Percentiles rank a stretch among this genome's conserved stretches.
Conservation (phyloP, 1,139 yeast species). For the Nakaseomyces delphensis region DNA sequence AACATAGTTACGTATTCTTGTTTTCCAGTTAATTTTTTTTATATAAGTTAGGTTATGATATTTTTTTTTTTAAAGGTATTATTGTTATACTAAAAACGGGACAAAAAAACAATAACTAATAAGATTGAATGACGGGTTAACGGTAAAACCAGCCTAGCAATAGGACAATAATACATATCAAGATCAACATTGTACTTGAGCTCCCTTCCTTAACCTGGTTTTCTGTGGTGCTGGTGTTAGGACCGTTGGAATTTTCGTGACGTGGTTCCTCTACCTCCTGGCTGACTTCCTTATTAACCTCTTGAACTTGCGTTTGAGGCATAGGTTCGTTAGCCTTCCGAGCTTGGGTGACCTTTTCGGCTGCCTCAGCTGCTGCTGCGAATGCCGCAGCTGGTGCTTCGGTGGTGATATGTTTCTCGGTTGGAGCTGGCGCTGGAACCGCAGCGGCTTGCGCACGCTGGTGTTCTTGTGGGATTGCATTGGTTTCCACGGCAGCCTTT, state of each 20-base stretch:
- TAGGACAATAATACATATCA: constrained; percentile 49
- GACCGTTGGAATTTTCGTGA: neutral
- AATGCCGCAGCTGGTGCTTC: constrained; percentile 5
- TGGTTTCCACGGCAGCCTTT: constrained; percentile 6
- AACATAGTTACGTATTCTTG: neutral
- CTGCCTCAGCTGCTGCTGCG: constrained; percentile 1
- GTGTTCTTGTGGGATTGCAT: neutral
- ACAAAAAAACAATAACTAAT: neutral
- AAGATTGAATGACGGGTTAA: constrained; percentile 22
- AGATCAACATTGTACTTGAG: constrained; percentile 35
- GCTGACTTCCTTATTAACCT: neutral
- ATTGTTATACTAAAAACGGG: neutral
- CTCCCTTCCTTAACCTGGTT: constrained; percentile 33
- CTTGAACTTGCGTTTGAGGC: neutral
- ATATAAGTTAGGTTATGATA: too few relatives aligned
- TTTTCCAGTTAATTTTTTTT: too few relatives aligned
- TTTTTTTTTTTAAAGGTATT: neutral
- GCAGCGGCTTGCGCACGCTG: too few relatives aligned
- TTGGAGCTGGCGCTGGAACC: neutral
- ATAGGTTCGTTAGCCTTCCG: neutral
- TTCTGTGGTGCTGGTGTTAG: constrained; percentile 5
- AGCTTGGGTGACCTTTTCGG: neutral
- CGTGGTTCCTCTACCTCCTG: constrained; percentile 7
- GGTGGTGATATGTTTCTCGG: neutral
- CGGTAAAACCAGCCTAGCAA: constrained; percentile 54